These are phyloP conservation scores for Hymenoscyphus occultus DNA, from an alignment of 2,329 filamentous ascomycete species.

Conservation along the genomic window DNA sequence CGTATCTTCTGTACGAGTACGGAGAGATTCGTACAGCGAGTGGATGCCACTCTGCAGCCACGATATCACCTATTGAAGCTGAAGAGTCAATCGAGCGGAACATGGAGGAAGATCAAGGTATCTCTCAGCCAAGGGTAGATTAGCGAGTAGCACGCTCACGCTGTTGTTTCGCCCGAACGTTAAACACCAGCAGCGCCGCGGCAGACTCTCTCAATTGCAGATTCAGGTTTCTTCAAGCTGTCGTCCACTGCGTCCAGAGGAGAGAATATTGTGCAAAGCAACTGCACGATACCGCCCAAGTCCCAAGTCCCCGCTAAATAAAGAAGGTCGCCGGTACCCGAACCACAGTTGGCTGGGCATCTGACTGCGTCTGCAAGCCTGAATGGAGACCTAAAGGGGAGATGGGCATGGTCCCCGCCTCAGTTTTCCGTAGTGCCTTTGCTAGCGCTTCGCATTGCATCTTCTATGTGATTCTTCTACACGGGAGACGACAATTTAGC, in stretches of 20 bases:
- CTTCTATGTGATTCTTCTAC: neutral
- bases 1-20: neutral
- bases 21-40: neutral
- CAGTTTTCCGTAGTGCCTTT: neutral
- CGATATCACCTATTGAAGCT: constrained; percentile 16
- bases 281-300: neutral
- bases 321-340: constrained; percentile 8
- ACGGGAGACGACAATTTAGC: neutral
- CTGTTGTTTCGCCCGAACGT: neutral
- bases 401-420: neutral
- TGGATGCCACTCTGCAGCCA: neutral
- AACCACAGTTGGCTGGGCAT: neutral
- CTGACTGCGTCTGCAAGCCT: constrained; percentile 1
- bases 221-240: neutral
- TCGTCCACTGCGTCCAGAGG: neutral
- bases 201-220: neutral
- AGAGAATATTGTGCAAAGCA: neutral
- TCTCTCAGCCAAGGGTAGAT: constrained; percentile 41
- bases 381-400: neutral
- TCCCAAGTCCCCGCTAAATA: constrained; percentile 8
- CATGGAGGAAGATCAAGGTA: constrained; percentile 58
- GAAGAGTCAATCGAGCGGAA: constrained; percentile 60
- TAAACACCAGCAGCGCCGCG: neutral
- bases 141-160: neutral
- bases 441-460: neutral